Evolutionary conservation across 768 basidiomycete species (phyloP).

Genomic region (Jaapia argillacea): DNA sequence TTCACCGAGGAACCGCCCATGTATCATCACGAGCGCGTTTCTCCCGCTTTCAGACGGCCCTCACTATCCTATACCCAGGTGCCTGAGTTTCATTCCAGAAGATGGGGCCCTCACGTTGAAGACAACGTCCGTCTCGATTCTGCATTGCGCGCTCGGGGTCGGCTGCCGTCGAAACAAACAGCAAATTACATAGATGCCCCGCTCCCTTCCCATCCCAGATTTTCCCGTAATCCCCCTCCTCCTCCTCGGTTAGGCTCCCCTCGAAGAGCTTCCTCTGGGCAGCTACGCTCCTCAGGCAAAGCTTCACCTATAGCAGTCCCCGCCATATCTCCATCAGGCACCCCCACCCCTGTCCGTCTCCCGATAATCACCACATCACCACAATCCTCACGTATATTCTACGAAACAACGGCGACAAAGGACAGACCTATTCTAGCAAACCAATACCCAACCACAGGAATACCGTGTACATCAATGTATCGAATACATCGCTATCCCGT

Average conservation of each 20-base stretch:
- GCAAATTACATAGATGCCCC: too few relatives aligned
- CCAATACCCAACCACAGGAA: constrained; percentile 4
- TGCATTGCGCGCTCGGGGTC: too few relatives aligned
- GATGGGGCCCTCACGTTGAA: too few relatives aligned
- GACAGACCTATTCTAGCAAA: constrained; percentile 6
- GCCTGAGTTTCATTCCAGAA: too few relatives aligned
- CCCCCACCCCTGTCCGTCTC: neutral
- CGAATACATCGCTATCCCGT: neutral
- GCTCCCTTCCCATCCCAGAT: too few relatives aligned
- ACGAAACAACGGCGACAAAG: constrained; percentile 9
- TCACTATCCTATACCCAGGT: too few relatives aligned
- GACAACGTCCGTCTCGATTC: too few relatives aligned
- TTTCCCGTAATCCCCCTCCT: neutral
- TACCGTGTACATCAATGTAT: neutral
- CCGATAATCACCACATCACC: neutral
- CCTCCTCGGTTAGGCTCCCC: neutral
- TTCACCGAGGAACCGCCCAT: constrained; percentile 37
- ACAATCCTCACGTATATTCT: constrained; percentile 9
- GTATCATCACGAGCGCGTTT: constrained; percentile 6
- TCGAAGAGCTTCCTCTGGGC: neutral
- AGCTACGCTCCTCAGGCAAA: neutral
- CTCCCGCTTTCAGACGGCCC: neutral
- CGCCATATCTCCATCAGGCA: neutral
- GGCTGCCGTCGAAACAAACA: too few relatives aligned
- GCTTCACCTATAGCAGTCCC: too few relatives aligned